Evolutionary conservation across 2,329 filamentous ascomycete species (phyloP), one percentile per base, ranked within the genome.

Genomic region (Cladophialophora yegresii): DNA sequence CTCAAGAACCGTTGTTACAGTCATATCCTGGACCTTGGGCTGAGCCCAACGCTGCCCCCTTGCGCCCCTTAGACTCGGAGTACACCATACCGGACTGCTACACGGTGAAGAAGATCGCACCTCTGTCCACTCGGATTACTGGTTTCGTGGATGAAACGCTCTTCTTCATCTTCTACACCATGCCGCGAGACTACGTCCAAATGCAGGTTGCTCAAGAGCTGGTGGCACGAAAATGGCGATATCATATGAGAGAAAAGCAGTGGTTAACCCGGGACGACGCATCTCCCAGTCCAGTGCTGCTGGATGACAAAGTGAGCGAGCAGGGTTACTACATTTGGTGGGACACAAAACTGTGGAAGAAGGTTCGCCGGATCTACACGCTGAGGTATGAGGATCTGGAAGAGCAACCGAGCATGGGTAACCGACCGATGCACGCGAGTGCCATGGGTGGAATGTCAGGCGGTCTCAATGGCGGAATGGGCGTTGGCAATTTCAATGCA

Each of bases 151-250:
- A 86, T 68, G 87, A 89, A 73, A 89, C 87, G 0, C 78, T 89
- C 4, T 87, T 89, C 73, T 87, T 85, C 72, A 87, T 89, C 65
- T 89, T 89, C 79, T 89, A 89, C 76, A 86, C 85, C 67, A 84
- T 85, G 77, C 86, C 87, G 13, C 80, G 85, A 64, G 86, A 89
- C 71, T 82, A 88, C 61, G 80, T 86, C 73, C 87, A 89, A 72
- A 87, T 89, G 72, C 78, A 87, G 53, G 87, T 86, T 5, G 87
- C 87, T 7, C 80, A 83, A 63, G 87, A 89, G 72, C 76, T 89
- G 71, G 82, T 82, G 76, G 77, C 78, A 22, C 77, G 81, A 65
- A 83, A 83, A 69, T 83, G 81, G 81, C 75, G 81, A 55, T 83
- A 82, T 69, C 81, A 83, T 71, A 83, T 82, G 73, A 74, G 80